phyloP scores from a whole-genome alignment of 2,329 filamentous ascomycete species.

The Nemania diffusa region DNA sequence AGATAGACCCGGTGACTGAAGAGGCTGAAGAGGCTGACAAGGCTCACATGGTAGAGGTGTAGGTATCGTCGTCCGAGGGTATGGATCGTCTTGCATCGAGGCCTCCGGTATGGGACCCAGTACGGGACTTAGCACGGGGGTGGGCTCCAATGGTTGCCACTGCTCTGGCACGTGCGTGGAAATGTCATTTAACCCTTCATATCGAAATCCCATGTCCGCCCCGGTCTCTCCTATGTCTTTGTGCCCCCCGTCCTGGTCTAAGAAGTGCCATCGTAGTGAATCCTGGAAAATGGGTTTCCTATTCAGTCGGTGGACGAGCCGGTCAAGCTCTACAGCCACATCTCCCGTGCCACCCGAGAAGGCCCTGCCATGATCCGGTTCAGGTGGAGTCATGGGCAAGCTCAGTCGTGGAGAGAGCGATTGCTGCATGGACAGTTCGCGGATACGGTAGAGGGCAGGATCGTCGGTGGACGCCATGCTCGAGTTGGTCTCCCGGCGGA shows the following conservation, averaged over 20 bases:
- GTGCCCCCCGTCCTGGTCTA: neutral
- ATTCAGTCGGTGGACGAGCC: slow-evolving; percentile 30
- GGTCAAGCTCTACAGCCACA: slow-evolving; percentile 27
- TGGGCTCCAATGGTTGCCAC: slow-evolving; percentile 26
- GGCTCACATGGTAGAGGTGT: slow-evolving; percentile 22
- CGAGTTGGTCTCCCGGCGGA: slow-evolving; percentile 41
- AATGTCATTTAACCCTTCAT: neutral
- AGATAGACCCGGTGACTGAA: slow-evolving; percentile 18
- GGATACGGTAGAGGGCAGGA: slow-evolving; percentile 29
- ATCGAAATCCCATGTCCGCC: neutral
- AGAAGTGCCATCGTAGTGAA: slow-evolving; percentile 26
- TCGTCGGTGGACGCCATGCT: slow-evolving; percentile 39
- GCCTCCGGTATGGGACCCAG: slow-evolving; percentile 27
- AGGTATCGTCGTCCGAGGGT: slow-evolving; percentile 19
- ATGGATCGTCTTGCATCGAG: slow-evolving; percentile 24
- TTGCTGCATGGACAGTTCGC: slow-evolving; percentile 14
- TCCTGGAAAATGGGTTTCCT: slow-evolving; percentile 33
- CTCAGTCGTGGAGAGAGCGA: slow-evolving; percentile 7
- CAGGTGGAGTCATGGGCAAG: slow-evolving; percentile 23
- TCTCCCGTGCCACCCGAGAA: neutral
- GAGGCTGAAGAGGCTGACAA: too few relatives aligned
- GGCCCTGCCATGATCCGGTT: slow-evolving; percentile 15
- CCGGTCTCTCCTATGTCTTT: neutral
- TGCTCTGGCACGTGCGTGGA: slow-evolving; percentile 12
- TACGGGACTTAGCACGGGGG: slow-evolving; percentile 28